These are phyloP conservation scores for Cephaloascus albidus DNA, from an alignment of 805 yeast species.

Conservation along the genomic window DNA sequence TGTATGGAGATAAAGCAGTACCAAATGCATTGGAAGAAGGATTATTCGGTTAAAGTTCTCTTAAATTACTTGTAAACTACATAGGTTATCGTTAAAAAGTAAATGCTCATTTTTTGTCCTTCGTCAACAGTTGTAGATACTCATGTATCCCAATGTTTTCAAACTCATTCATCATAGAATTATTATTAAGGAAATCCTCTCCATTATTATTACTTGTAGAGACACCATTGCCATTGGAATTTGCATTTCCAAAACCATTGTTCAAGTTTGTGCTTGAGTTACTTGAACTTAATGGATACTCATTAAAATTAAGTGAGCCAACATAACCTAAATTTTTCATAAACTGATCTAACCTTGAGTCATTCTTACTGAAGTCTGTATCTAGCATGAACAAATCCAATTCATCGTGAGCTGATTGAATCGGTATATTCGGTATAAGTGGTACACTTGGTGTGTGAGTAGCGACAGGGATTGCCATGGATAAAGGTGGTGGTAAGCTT, in stretches of 20 bases:
- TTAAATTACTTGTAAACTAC: too few species aligned
- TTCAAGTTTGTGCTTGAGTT: background rate
- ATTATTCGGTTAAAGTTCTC: conserved; percentile 44
- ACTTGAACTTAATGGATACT: background rate
- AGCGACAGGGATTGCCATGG: background rate
- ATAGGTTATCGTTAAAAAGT: too few species aligned
- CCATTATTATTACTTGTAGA: background rate
- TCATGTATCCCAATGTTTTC: conserved; percentile 4
- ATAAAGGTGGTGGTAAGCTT: background rate
- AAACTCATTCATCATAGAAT: background rate
- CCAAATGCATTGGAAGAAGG: conserved; percentile 73
- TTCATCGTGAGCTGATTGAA: conserved; percentile 5
- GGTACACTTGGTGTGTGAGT: background rate
- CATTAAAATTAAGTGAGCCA: background rate
- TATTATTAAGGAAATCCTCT: background rate
- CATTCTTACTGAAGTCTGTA: conserved; percentile 7
- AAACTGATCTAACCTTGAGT: conserved; percentile 6
- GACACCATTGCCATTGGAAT: background rate
- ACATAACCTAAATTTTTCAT: conserved; percentile 8
- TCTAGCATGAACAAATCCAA: conserved; percentile 8
- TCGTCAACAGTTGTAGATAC: conserved; percentile 2
- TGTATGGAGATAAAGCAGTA: conserved; percentile 65
- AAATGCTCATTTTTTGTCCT: background rate
- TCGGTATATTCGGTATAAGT: background rate
- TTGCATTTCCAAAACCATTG: background rate